phyloP scores from a whole-genome alignment of 2,329 filamentous ascomycete genomes.

The Monosporascus cannonballus region DNA sequence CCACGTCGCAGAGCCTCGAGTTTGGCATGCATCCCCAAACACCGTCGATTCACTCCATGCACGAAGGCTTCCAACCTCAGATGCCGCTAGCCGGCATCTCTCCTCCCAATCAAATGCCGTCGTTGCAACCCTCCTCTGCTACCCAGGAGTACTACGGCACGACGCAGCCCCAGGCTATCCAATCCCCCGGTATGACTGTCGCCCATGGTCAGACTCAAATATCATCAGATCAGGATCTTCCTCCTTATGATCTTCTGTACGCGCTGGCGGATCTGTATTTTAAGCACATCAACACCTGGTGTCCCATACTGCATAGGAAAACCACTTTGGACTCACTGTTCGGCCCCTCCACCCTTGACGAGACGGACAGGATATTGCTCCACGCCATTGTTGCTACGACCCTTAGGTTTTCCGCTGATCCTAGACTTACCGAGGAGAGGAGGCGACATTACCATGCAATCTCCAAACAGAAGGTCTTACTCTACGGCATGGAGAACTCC shows the following conservation, averaged over 20 bases:
- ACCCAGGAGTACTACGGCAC: constrained; percentile 46
- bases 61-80: constrained; percentile 44
- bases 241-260: constrained; percentile 69
- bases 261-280: constrained; percentile 71
- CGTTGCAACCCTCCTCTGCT: constrained; percentile 33
- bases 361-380: constrained; percentile 74
- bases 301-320: constrained; percentile 81
- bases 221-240: constrained; percentile 59
- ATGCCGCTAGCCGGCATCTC: constrained; percentile 35
- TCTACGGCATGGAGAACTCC: constrained; percentile 85
- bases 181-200: constrained; percentile 53
- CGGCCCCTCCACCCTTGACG: constrained; percentile 67
- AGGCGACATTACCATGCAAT: constrained; percentile 70
- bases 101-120: constrained; percentile 27
- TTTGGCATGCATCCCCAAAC: constrained; percentile 42
- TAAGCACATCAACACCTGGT: constrained; percentile 77
- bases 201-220: constrained; percentile 40
- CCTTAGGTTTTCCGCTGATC: constrained; percentile 74
- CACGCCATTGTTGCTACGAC: constrained; percentile 88
- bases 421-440: constrained; percentile 65
- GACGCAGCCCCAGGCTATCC: constrained; percentile 38
- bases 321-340: constrained; percentile 79
- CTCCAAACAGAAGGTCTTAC: constrained; percentile 78
- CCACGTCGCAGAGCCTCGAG: constrained; percentile 42
- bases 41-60: constrained; percentile 35